Evolutionary conservation across 345 rosid species (phyloP).

Genomic region (Mangifera indica): DNA sequence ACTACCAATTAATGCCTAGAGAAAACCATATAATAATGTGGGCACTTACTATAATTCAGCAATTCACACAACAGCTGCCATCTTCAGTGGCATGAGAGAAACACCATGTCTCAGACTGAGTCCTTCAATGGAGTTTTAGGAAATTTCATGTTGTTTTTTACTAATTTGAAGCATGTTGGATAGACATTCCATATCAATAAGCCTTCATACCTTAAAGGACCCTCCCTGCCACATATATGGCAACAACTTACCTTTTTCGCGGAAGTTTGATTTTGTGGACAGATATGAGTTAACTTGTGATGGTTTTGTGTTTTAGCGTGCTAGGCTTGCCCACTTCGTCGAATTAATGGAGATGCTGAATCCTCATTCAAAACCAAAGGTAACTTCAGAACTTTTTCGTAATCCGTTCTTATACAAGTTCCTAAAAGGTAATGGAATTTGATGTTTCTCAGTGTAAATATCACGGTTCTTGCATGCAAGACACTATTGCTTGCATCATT

Average conservation of each 20-base stretch:
- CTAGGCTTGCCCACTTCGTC: constrained; percentile 75
- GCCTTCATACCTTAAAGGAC: not conserved
- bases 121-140: not conserved
- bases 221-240: not conserved
- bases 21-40: not conserved
- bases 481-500: not conserved
- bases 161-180: not conserved
- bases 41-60: not conserved
- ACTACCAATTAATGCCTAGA: not conserved
- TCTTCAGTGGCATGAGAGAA: not conserved
- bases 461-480: not conserved
- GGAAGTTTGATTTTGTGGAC: not conserved
- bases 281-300: constrained; percentile 21
- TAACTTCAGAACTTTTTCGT: constrained; percentile 16
- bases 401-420: not conserved
- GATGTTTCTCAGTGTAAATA: not conserved
- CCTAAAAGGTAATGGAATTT: not conserved
- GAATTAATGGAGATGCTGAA: constrained; percentile 94
- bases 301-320: constrained; percentile 45
- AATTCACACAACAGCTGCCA: too few relatives aligned
- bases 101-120: not conserved
- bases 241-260: not conserved
- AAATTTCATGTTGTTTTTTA: not conserved
- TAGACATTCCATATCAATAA: not conserved
- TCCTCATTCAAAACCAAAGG: constrained; percentile 79